These are phyloP conservation scores for Trichophyton benhamiae DNA, from an alignment of 2,329 filamentous ascomycete species.

Conservation along the genomic window DNA sequence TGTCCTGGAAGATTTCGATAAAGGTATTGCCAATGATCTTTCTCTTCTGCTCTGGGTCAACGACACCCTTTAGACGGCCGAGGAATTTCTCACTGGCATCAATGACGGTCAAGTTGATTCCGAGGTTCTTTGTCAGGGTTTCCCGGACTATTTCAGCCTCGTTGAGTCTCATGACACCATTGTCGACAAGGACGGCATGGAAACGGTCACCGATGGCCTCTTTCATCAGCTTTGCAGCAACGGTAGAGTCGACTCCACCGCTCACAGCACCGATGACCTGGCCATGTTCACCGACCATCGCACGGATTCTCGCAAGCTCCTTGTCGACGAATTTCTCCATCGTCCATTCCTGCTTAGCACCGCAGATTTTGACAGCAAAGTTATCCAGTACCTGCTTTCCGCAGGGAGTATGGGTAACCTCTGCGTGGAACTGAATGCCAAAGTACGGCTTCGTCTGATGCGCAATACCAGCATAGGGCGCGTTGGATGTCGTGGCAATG, in stretches of 20 bases:
- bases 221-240: conserved; percentile 74
- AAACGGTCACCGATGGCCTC: conserved; percentile 79
- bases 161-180: conserved; percentile 71
- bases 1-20: conserved; percentile 71
- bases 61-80: conserved; percentile 59
- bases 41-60: conserved; percentile 73
- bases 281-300: conserved; percentile 65
- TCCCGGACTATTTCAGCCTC: conserved; percentile 74
- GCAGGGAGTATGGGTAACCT: conserved; percentile 57
- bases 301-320: conserved; percentile 68
- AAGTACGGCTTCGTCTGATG: conserved; percentile 52
- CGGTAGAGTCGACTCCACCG: conserved; percentile 82
- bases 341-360: conserved; percentile 63
- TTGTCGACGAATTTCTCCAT: conserved; percentile 74
- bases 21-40: conserved; percentile 73
- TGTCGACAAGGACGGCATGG: conserved; percentile 75
- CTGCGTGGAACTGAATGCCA: conserved; percentile 82
- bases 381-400: conserved; percentile 65
- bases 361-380: conserved; percentile 74
- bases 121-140: conserved; percentile 63
- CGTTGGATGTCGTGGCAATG: conserved; percentile 64
- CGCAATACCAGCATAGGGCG: conserved; percentile 61
- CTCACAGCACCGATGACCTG: conserved; percentile 72
- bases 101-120: conserved; percentile 81
- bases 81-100: conserved; percentile 70